These are phyloP conservation scores for Cystobasidium onofrii DNA, from an alignment of 768 basidiomycete genomes.

Conservation along the genomic window DNA sequence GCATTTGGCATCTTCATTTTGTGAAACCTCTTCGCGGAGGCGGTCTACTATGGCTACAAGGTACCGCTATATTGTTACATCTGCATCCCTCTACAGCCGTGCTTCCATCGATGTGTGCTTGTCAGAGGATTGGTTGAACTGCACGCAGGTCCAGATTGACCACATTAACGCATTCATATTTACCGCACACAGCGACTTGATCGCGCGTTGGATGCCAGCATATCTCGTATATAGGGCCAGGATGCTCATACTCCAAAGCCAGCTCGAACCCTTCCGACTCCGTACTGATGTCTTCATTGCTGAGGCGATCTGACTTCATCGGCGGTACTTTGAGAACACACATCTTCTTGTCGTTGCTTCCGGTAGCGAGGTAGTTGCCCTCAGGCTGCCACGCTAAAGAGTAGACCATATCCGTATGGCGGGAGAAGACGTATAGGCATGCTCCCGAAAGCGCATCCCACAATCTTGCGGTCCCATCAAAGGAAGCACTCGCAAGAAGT, in stretches of 20 bases:
- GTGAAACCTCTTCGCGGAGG: neutral
- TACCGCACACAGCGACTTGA: slow-evolving; percentile 39
- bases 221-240: slow-evolving; percentile 38
- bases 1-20: too few species aligned
- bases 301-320: neutral
- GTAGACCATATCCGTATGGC: slow-evolving; percentile 66
- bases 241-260: slow-evolving; percentile 37
- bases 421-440: slow-evolving; percentile 62
- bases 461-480: slow-evolving; percentile 68
- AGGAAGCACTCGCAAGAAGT: slow-evolving; percentile 57
- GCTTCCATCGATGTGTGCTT: too few species aligned
- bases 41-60: neutral
- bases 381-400: slow-evolving; percentile 65
- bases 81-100: too few species aligned
- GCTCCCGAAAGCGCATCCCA: slow-evolving; percentile 75
- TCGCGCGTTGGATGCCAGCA: slow-evolving; percentile 38
- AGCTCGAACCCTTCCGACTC: slow-evolving; percentile 33
- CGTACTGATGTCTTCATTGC: slow-evolving; percentile 35
- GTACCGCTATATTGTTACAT: neutral
- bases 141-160: slow-evolving; percentile 20
- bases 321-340: slow-evolving; percentile 65
- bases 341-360: slow-evolving; percentile 68
- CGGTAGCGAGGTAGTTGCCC: slow-evolving; percentile 64
- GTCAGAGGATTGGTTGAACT: neutral
- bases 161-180: slow-evolving; percentile 35